Base-by-base conservation (phyloP, 2,329 filamentous ascomycete species). In the Paecilomyces sp. region DNA sequence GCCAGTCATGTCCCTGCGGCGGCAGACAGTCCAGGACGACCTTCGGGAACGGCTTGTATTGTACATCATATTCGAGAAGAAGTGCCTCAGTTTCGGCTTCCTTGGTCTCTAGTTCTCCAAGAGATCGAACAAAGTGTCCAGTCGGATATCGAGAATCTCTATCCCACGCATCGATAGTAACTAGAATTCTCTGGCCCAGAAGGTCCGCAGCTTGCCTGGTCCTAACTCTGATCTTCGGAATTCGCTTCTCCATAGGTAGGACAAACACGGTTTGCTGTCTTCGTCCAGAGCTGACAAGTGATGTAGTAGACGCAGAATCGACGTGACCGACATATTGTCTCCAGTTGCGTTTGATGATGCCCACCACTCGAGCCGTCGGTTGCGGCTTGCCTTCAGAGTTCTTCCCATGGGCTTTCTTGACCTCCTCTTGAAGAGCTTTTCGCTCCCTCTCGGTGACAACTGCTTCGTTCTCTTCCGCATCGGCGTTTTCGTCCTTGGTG, bases 61-160 rank as follows among this genome's bases (percentile, higher is more conserved):
- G 94, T 2, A 99, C 94, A 70, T 99, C 94, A 77, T 92, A 96
- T 73, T 99, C 94, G 30, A 99, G 82, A 11, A 99, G 80, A 53
- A 99, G 79, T 22, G 94, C 94, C 74, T 99, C 94, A 0, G 94
- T 99, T 78, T 97, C 94, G 7, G 94, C 94, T n/a, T 90, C 91
- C 75, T 99, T 97, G 5, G 90, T 96, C 76, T 99, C 94, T 54
- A 99, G 79, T 73, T 96, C 92, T 64, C 94, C 94, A 8, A 99
- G 79, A 25, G 92, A 94, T 61, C 94, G 89, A 55, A 99, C 89
- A 68, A 97, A 95, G 73, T 99, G 94, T 11, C 94, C 94, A 18
- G 91, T 85, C 1, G 94, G 94, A 71, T 97, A 94, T 60, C 94
- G 85, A 3, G 92, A 95, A 72, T 97, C 92, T 63, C 92, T 84